Evolutionary conservation across 768 basidiomycete species (phyloP), one percentile per base, ranked within the genome.

Genomic region (Pleurotus giganteus): DNA sequence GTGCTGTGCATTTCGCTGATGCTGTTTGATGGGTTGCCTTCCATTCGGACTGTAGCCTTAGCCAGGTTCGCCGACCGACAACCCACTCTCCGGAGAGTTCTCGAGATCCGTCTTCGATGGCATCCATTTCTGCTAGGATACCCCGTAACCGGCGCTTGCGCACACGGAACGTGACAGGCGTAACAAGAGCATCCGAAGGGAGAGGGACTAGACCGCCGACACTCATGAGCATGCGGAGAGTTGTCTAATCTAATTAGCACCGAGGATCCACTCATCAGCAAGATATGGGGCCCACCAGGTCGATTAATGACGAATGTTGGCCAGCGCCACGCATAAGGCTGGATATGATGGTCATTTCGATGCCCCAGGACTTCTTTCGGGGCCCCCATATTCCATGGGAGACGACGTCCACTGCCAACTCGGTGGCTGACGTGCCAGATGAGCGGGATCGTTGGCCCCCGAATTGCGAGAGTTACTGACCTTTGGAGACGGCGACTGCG

Each of bases 31-130:
- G 66, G n/a, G 74, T 66, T 15, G 79, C 74, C 64, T 80, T 85
- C 83, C 91, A 90, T 63, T 95, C 92, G 13, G 79, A 73, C 64
- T 97, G 94, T 60, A 97, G 75, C 26, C 84, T 74, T 59, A 85
- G 85, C 96, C 96, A 99, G 0, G 95, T 83, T 59, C 83, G 84
- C 68, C 89, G 89, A 31, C 92, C 92, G n/a, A 98, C 89, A 21
- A 98, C 86, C 96, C 96, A 99, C 75, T 99, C 96, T 0, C 94
- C 96, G 1, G 85, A 85, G 27, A 99, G 77, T 63, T 95, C 90
- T 3, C 96, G 81, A 7, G 63, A 68, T 29, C 94, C 95, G 8
- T 78, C 78, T 69, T 99, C 96, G 15, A 76, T 65, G 4, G 75
- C 80, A 65, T 98, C 96, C 53, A 81, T 82, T 5, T 85, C 75